phyloP scores from a whole-genome alignment of 2,329 filamentous ascomycete species.

The Fusarium staphyleae region DNA sequence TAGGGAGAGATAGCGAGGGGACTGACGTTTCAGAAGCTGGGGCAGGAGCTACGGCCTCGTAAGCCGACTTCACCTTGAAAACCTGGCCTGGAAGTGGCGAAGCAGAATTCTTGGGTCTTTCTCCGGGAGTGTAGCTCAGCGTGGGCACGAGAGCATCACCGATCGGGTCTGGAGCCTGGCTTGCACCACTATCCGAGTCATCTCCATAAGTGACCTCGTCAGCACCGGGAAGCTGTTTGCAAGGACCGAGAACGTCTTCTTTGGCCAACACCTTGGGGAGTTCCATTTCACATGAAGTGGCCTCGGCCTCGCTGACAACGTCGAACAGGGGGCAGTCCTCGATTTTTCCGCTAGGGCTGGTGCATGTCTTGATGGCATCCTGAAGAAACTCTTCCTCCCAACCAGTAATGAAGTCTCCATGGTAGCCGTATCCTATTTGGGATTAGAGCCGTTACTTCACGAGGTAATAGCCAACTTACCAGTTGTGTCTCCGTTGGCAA shows the following conservation, averaged over 20 bases:
- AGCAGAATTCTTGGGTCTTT: constrained; percentile 43
- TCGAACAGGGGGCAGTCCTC: constrained; percentile 78
- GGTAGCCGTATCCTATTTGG: constrained; percentile 73
- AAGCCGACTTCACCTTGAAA: constrained; percentile 48
- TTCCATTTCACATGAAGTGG: constrained; percentile 67
- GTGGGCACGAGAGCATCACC: constrained; percentile 27
- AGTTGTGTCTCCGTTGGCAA: constrained; percentile 80
- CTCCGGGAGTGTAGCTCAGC: constrained; percentile 49
- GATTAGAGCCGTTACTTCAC: constrained; percentile 72
- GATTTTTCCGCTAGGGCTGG: constrained; percentile 71
- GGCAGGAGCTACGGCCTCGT: constrained; percentile 28
- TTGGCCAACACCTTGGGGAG: constrained; percentile 60
- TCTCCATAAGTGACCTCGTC: constrained; percentile 52
- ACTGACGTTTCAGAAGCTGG: constrained; percentile 15
- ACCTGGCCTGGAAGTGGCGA: constrained; percentile 52
- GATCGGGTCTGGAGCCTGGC: constrained; percentile 16
- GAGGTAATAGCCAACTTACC: constrained; percentile 53
- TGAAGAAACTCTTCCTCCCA: constrained; percentile 77
- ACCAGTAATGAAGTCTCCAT: constrained; percentile 82
- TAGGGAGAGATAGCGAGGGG: constrained; percentile 5
- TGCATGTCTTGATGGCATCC: constrained; percentile 77
- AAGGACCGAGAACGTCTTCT: constrained; percentile 67
- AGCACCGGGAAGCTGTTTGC: constrained; percentile 71
- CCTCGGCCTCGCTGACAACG: constrained; percentile 67
- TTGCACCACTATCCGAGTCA: constrained; percentile 24